Evolutionary conservation across 1,139 yeast genomes (phyloP).

Genomic region (Magnusiomyces suaveolens): DNA sequence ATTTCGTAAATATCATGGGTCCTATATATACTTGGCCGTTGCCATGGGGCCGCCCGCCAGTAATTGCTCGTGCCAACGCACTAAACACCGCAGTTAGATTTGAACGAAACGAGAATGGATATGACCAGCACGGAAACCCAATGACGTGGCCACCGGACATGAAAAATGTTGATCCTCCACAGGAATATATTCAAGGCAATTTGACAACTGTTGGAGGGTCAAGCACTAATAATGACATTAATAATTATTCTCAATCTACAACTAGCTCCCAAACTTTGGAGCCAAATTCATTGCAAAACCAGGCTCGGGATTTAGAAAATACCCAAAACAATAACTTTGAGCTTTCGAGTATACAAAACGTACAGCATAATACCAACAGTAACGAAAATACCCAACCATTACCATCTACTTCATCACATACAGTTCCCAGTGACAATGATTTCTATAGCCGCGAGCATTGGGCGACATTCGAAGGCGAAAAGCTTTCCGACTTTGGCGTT

Average conservation of each 20-base stretch:
- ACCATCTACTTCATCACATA: slow-evolving; percentile 1
- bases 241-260: background rate
- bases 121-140: slow-evolving; percentile 37
- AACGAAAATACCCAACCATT: background rate
- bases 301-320: background rate
- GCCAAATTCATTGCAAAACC: background rate
- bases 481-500: slow-evolving; percentile 76
- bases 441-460: slow-evolving; percentile 45
- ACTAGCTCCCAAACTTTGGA: background rate
- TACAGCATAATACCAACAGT: background rate
- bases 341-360: background rate
- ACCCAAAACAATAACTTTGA: background rate
- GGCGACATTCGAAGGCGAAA: slow-evolving; percentile 76
- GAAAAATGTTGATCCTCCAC: slow-evolving; percentile 5
- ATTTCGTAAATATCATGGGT: slow-evolving; percentile 38
- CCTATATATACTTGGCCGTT: slow-evolving; percentile 43
- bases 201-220: background rate
- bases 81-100: slow-evolving; percentile 39
- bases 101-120: slow-evolving; percentile 42
- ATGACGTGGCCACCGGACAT: slow-evolving; percentile 68
- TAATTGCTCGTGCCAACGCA: background rate
- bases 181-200: background rate
- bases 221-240: background rate
- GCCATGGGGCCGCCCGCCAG: slow-evolving; percentile 46
- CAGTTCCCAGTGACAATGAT: slow-evolving; percentile 21